Base-by-base conservation (phyloP, 495 filamentous ascomycete genomes). In the Xylaria sp. region DNA sequence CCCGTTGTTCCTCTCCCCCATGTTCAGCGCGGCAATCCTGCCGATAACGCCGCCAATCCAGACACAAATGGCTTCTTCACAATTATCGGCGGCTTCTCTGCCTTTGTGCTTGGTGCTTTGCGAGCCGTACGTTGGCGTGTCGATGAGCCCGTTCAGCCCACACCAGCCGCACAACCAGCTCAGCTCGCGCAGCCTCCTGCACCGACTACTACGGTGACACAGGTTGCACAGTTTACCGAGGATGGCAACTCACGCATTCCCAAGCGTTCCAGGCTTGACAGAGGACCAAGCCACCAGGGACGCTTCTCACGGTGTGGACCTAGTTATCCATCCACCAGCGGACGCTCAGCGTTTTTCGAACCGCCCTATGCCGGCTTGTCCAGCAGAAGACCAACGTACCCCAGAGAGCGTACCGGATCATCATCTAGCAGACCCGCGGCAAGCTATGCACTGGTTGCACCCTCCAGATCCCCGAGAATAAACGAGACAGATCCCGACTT, bases 211-310 rank as follows among this genome's bases (percentile, higher is more conserved):
- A 1, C 61, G 61, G 24, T 48, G 40, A 58, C 66, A 58, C 66
- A 57, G 40, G 41, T 50, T 31, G 24, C 26, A 44, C 65, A 43
- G 52, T 44, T n/a, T 46, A 29, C 19, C 5, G 41, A 50, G 29
- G 19, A 35, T 37, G 55, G 31, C 33, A 17, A 3, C 26, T 37
- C 40, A 6, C 67, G 29, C 40, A 35, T 7, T 50, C 29, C 41
- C 17, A 69, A 69, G 19, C 67, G 67, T 43, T 31, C 37, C 7
- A 59, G 44, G 41, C 19, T 41, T 40, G 24, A 35, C 33, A 7
- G 8, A 26, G 67, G 58, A 52, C 7, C 31, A 41, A 21, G 37
- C 17, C 31, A 31, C 0, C 29, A 52, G 8, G 15, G 35, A 19
- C 31, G 31, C 35, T 26, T 53, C 19, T 9, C 19, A 35, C 31